Conservation (phyloP, 352 stramenopile genomes). For the Nothophytophthora sp. region DNA sequence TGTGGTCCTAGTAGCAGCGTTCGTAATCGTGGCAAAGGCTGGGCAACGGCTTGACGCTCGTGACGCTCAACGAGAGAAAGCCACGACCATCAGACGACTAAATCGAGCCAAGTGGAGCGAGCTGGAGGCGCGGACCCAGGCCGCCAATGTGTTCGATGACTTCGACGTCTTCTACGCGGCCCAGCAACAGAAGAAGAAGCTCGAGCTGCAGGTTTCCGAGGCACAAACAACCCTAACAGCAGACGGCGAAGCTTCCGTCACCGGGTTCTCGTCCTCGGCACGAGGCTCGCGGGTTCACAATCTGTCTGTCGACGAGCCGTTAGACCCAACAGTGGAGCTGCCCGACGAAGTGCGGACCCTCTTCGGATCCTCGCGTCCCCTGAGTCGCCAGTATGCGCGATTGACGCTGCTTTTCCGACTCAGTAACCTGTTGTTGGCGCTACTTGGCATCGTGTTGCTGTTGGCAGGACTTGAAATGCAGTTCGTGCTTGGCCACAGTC, state of each 20-base stretch:
- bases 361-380: conserved; percentile 34
- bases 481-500: conserved; percentile 54
- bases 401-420: conserved; percentile 32
- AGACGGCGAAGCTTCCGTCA: conserved; percentile 15
- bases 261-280: conserved; percentile 4
- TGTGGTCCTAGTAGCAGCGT: conserved; percentile 37
- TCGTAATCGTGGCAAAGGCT: conserved; percentile 28
- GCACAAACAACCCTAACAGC: conserved; percentile 8
- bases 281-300: conserved; percentile 1
- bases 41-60: conserved; percentile 35
- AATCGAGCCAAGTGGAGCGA: conserved; percentile 71
- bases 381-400: conserved; percentile 39
- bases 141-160: conserved; percentile 35
- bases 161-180: conserved; percentile 49
- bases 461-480: conserved; percentile 54
- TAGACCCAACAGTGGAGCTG: conserved; percentile 25
- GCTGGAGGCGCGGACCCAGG: conserved; percentile 43
- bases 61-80: conserved; percentile 47
- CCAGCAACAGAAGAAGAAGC: conserved; percentile 32
- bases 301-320: conserved; percentile 2
- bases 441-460: conserved; percentile 44
- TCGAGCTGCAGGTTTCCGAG: conserved; percentile 21
- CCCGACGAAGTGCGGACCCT: conserved; percentile 47
- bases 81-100: conserved; percentile 54
- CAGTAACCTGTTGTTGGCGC: conserved; percentile 31